Conservation (phyloP, 1,139 yeast genomes). For the Pichia sp. region DNA sequence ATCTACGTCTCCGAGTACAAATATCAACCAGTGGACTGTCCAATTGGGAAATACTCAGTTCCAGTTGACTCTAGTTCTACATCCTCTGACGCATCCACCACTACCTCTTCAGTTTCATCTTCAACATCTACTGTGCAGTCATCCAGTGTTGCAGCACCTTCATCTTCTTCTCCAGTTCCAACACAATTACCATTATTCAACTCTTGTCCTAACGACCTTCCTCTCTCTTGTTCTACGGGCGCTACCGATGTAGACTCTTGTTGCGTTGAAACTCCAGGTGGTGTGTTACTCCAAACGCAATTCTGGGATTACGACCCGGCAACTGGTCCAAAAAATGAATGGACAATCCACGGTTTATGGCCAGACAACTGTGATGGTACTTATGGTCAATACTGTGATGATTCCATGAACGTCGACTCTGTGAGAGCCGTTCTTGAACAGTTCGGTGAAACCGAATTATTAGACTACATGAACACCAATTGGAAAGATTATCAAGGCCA, state of each 20-base stretch:
- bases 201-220: conserved; percentile 55
- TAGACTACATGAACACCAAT: conserved; percentile 44
- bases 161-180: neutral
- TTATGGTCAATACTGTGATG: conserved; percentile 68
- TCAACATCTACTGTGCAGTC: neutral
- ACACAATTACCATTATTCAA: conserved; percentile 1
- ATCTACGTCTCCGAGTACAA: neutral
- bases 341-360: conserved; percentile 83
- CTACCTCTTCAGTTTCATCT: neutral
- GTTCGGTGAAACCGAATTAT: conserved; percentile 43
- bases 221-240: conserved; percentile 49
- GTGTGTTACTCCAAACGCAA: conserved; percentile 75
- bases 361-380: conserved; percentile 74
- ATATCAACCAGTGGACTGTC: neutral
- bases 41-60: neutral
- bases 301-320: conserved; percentile 91
- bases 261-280: conserved; percentile 85
- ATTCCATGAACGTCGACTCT: conserved; percentile 44
- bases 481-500: conserved; percentile 77
- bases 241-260: conserved; percentile 48
- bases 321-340: conserved; percentile 64
- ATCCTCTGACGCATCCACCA: neutral
- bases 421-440: conserved; percentile 46
- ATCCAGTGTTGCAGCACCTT: neutral
- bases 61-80: neutral